phyloP scores from a whole-genome alignment of 805 yeast species.

The Kuraishia hungarica region DNA sequence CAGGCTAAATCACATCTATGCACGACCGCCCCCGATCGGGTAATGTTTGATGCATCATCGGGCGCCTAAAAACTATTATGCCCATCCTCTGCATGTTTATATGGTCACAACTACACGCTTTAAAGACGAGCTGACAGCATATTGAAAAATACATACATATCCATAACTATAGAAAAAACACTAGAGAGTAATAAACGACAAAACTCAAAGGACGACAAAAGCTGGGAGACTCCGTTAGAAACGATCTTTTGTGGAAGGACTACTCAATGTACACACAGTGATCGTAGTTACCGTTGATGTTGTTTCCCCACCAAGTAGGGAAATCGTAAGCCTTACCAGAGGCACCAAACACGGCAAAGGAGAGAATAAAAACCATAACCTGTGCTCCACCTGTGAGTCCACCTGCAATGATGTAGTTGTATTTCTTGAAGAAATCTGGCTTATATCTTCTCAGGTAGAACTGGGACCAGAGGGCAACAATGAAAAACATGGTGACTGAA shows the following conservation, averaged over 20 bases:
- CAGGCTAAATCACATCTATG: neutral
- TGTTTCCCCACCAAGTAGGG: slow-evolving; percentile 26
- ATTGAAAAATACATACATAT: neutral
- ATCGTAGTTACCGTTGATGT: slow-evolving; percentile 8
- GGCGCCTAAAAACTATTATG: neutral
- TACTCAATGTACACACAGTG: slow-evolving; percentile 5
- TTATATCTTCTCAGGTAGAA: slow-evolving; percentile 17
- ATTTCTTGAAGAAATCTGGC: slow-evolving; percentile 26
- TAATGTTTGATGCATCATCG: neutral
- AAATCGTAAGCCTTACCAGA: slow-evolving; percentile 19
- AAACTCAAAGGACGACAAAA: neutral
- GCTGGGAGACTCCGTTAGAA: neutral
- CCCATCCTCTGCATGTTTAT: too few species aligned
- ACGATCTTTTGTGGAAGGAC: neutral
- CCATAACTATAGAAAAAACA: neutral
- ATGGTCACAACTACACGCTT: too few species aligned
- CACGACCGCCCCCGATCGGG: neutral
- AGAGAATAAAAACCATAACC: slow-evolving; percentile 21
- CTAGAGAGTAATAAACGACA: neutral
- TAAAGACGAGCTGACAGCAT: too few species aligned
- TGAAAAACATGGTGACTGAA: slow-evolving; percentile 45
- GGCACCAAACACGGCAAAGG: slow-evolving; percentile 24
- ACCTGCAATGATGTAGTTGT: slow-evolving; percentile 41
- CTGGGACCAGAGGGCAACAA: slow-evolving; percentile 17
- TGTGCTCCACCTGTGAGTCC: slow-evolving; percentile 40